Base-by-base conservation (phyloP, 108 stramenopile species). In the Skeletonema potamos region DNA sequence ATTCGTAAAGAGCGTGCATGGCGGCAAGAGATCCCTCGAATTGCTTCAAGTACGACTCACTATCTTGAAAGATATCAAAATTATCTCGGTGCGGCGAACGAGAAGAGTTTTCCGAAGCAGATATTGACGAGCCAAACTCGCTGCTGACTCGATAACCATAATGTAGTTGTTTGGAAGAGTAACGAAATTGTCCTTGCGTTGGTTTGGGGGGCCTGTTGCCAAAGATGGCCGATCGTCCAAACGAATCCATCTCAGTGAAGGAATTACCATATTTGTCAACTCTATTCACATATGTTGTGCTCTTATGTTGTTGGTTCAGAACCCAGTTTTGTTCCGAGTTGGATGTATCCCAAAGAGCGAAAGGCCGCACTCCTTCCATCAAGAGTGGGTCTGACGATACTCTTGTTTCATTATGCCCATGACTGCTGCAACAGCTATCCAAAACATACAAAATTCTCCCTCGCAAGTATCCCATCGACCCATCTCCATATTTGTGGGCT, bases 251-350 rank as follows among this genome's bases (percentile, higher is more conserved):
- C 36, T 36, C 61, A 3, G 61, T 27, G 6, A 68, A 18, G 2
- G 74, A 76, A 58, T 76, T 76, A 36, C 67, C 67, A 39, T 68
- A 76, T 57, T 63, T 76, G 56, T 76, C 74, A 24, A 28, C 12
- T 43, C 62, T 24, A 5, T 76, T 41, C 22, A 15, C 27, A n/a
- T 4, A 30, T 27, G 54, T 1, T 54, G 32, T 27, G 36, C 27
- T 46, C 11, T 54, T 17, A 20, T 56, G 32, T n/a, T 51, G 66
- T 43, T 57, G 39, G 36, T 17, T 34, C 9, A 37, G 26, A 15
- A 76, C 68, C 62, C 66, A 57, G 10, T 61, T 32, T 27, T 63
- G 51, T 48, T 76, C 65, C 7, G 65, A 29, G 18, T 62, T 39
- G 24, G 74, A 68, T 0, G 74, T 67, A 63, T 76, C 74, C 37